Conservation (phyloP, 1,284 basidiomycete species). For the Sphagnurus paluster region DNA sequence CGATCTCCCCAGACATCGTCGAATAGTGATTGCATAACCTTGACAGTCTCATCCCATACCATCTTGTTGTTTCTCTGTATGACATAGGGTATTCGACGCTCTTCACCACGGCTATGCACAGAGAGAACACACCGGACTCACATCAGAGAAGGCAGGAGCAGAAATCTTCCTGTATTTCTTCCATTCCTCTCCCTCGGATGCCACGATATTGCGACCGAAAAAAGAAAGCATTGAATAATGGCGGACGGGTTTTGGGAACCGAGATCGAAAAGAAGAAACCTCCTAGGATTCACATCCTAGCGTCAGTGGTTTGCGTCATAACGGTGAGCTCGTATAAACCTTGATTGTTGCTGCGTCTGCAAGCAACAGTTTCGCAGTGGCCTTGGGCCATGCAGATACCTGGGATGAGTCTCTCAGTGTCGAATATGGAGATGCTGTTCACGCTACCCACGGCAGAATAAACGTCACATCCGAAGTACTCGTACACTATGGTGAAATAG, state of each 20-base stretch:
- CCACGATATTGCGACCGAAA: constrained; percentile 56
- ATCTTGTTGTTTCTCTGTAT: constrained; percentile 51
- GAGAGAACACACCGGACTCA: too few relatives aligned
- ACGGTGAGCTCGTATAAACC: constrained; percentile 19
- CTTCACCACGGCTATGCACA: too few relatives aligned
- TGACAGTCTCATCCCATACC: constrained; percentile 56
- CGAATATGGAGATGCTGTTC: not conserved
- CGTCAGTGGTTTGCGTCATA: not conserved
- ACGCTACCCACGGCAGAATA: constrained; percentile 26
- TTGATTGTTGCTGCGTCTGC: constrained; percentile 38
- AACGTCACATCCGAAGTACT: constrained; percentile 31
- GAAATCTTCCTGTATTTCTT: constrained; percentile 54
- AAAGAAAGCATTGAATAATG: constrained; percentile 29
- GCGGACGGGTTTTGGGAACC: constrained; percentile 37
- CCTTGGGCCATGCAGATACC: constrained; percentile 28
- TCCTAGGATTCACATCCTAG: constrained; percentile 29
- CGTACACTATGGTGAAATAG: constrained; percentile 25
- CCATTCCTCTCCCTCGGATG: constrained; percentile 61
- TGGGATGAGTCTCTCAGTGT: constrained; percentile 13
- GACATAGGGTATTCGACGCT: too few relatives aligned
- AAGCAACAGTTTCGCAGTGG: constrained; percentile 24
- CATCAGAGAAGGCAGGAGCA: constrained; percentile 41
- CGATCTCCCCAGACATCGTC: constrained; percentile 34
- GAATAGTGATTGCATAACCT: constrained; percentile 43
- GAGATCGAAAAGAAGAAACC: constrained; percentile 32